phyloP scores from a whole-genome alignment of 208 protist genomes.

The Wallacemonas sp. region DNA sequence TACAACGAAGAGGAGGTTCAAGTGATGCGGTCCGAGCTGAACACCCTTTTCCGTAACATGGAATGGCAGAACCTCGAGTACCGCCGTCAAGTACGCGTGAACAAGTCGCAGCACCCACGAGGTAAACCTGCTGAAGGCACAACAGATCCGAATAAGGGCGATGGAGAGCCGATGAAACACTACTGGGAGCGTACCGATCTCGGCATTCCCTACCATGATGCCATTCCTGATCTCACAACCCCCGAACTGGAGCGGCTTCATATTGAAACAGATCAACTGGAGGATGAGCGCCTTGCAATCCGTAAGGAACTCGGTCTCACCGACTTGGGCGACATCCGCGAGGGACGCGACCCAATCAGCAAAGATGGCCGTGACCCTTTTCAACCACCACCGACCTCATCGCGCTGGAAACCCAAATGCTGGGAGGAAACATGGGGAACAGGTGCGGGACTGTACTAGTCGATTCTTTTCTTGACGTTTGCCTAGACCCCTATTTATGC shows the following conservation, averaged over 20 bases:
- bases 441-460: slow-evolving; percentile 40
- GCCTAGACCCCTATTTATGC: too few relatives aligned
- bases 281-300: slow-evolving; percentile 83
- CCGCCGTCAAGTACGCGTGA: slow-evolving; percentile 85
- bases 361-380: slow-evolving; percentile 59
- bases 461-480: slow-evolving; percentile 1
- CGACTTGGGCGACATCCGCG: slow-evolving; percentile 84
- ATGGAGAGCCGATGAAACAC: slow-evolving; percentile 80
- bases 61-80: slow-evolving; percentile 91
- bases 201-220: slow-evolving; percentile 87
- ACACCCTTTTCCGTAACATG: slow-evolving; percentile 87
- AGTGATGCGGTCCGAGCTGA: slow-evolving; percentile 87
- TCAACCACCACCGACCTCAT: slow-evolving; percentile 76
- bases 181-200: slow-evolving; percentile 90
- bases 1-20: slow-evolving; percentile 92
- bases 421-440: slow-evolving; percentile 90
- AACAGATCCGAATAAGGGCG: slow-evolving; percentile 67
- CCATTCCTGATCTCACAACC: slow-evolving; percentile 82
- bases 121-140: slow-evolving; percentile 79
- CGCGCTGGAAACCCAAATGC: slow-evolving; percentile 89
- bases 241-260: slow-evolving; percentile 82
- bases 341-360: slow-evolving; percentile 73
- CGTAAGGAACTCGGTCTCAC: slow-evolving; percentile 85
- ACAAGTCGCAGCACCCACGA: slow-evolving; percentile 77
- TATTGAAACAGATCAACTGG: slow-evolving; percentile 78